Evolutionary conservation across 148 eudicot genomes (phyloP).

Genomic region (Limonium bicolor): DNA sequence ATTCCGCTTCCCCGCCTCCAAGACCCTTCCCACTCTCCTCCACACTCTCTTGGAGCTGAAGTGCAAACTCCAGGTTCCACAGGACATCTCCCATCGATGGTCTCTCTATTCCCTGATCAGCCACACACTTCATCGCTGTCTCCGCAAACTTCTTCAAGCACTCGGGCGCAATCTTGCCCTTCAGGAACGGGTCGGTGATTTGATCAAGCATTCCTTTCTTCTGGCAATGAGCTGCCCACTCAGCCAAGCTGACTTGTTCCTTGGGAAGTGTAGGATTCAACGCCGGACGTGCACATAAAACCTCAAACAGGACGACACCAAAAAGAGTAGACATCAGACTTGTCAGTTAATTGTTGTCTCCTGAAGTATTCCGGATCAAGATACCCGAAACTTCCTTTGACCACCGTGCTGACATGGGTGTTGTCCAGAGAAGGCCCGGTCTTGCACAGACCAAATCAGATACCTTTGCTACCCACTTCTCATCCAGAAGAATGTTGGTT

Average conservation of each 20-base stretch:
- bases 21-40: constrained; percentile 42
- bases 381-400: constrained; percentile 93
- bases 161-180: constrained; percentile 83
- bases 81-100: constrained; percentile 98
- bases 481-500: constrained; percentile 81
- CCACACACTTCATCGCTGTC: constrained; percentile 82
- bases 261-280: constrained; percentile 80
- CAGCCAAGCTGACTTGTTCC: constrained; percentile 93
- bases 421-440: constrained; percentile 86
- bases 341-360: constrained; percentile 81
- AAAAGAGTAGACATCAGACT: constrained; percentile 92
- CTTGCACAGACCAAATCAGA: constrained; percentile 91
- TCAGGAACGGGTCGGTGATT: constrained; percentile 64
- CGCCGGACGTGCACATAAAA: constrained; percentile 90
- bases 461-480: constrained; percentile 95
- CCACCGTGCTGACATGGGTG: constrained; percentile 92
- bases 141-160: constrained; percentile 85
- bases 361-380: constrained; percentile 94
- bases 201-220: constrained; percentile 79
- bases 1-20: constrained; percentile 29
- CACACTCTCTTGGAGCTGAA: constrained; percentile 89
- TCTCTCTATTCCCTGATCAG: constrained; percentile 85
- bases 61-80: constrained; percentile 93
- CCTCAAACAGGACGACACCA: constrained; percentile 87
- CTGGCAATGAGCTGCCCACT: constrained; percentile 78